phyloP scores from a whole-genome alignment of 1,284 basidiomycete genomes.

The Cryptococcus depauperatus region DNA sequence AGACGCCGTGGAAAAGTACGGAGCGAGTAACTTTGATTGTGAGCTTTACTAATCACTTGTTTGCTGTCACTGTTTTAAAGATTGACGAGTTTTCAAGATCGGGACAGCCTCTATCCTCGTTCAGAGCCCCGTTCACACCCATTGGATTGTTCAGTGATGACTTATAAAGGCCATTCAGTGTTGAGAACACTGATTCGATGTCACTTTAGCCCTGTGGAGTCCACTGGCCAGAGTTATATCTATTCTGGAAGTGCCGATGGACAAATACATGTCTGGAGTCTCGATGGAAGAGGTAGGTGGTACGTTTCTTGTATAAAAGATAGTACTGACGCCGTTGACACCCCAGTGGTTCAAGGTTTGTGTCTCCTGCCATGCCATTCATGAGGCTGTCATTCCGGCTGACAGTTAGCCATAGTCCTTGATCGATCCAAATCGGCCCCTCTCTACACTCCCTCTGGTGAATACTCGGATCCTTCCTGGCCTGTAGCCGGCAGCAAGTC shows the following conservation, averaged over 20 bases:
- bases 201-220: constrained; percentile 85
- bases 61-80: background rate
- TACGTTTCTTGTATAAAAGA: background rate
- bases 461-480: constrained; percentile 3
- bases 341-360: constrained; percentile 22
- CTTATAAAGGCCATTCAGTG: constrained; percentile 87
- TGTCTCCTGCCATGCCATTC: background rate
- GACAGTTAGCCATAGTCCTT: background rate
- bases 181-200: constrained; percentile 88
- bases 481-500: constrained; percentile 41
- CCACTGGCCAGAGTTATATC: constrained; percentile 85
- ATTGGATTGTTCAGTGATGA: constrained; percentile 89
- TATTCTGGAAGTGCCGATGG: constrained; percentile 62
- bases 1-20: constrained; percentile 50
- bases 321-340: background rate
- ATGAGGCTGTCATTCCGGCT: background rate
- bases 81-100: constrained; percentile 50
- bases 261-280: constrained; percentile 72
- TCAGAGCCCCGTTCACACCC: constrained; percentile 54
- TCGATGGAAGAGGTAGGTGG: constrained; percentile 61
- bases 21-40: constrained; percentile 64
- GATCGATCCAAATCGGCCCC: constrained; percentile 7
- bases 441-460: background rate
- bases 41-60: constrained; percentile 43
- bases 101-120: constrained; percentile 51